phyloP scores from a whole-genome alignment of 2,329 filamentous ascomycete species.

The Calonectria henricotiae region DNA sequence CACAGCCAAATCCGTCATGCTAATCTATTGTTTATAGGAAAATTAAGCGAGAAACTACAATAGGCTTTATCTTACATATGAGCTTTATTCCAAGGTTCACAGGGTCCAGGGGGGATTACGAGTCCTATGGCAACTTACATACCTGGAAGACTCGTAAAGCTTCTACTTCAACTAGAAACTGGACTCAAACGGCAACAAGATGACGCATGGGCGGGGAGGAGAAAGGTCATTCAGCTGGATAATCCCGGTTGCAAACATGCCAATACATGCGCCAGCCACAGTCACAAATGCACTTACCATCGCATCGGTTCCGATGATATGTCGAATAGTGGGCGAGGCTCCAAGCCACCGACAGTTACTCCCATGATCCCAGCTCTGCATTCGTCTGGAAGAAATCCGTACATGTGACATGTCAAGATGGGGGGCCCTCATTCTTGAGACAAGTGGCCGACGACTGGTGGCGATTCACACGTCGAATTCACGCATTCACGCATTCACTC shows the following conservation, averaged over 20 bases:
- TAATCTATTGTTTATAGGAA: slow-evolving; percentile 5
- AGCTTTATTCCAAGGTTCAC: slow-evolving; percentile 21
- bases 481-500: slow-evolving; percentile 14
- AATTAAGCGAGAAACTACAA: slow-evolving; percentile 13
- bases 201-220: slow-evolving; percentile 1
- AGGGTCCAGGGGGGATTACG: slow-evolving; percentile 5
- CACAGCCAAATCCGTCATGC: slow-evolving; percentile 18
- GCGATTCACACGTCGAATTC: slow-evolving; percentile 20
- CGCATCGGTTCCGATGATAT: slow-evolving; percentile 1
- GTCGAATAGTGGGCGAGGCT: neutral
- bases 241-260: slow-evolving; percentile 14
- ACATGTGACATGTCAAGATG: slow-evolving; percentile 19
- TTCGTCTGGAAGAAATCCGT: slow-evolving; percentile 17
- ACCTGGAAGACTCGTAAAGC: slow-evolving; percentile 1
- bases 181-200: neutral
- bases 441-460: slow-evolving; percentile 14
- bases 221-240: neutral
- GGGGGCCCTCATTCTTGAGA: slow-evolving; percentile 24
- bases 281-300: neutral
- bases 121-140: neutral
- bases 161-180: slow-evolving; percentile 1
- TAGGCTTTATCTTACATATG: slow-evolving; percentile 21
- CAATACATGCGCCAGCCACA: neutral
- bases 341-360: slow-evolving; percentile 4
- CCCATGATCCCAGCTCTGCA: slow-evolving; percentile 11